Evolutionary conservation across 257 asterid species (phyloP).

Genomic region (Craterostigma plantagineum): DNA sequence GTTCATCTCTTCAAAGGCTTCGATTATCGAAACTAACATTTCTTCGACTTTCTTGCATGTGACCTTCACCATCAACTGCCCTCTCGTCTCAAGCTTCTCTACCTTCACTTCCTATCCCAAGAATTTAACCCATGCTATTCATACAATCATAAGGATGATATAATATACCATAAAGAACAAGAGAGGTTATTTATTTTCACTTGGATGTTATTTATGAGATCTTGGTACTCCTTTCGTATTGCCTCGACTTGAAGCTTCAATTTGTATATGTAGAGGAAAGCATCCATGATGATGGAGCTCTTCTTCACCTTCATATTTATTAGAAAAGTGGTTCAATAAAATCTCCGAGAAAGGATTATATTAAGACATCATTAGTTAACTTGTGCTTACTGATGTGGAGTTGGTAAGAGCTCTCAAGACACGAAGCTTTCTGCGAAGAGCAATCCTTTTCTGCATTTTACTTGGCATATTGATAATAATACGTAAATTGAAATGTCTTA

Average conservation of each 20-base stretch:
- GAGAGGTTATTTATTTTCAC: conserved; percentile 15
- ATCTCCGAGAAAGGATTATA: too few relatives aligned
- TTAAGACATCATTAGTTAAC: too few relatives aligned
- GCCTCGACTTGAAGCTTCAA: conserved; percentile 56
- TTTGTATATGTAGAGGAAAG: conserved; percentile 42
- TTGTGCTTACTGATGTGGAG: conserved; percentile 44
- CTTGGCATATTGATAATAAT: background rate
- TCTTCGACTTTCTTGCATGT: conserved; percentile 45
- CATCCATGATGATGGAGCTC: conserved; percentile 44
- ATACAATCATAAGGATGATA: background rate
- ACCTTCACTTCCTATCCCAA: conserved; percentile 49
- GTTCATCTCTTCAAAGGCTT: conserved; percentile 41
- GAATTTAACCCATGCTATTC: background rate
- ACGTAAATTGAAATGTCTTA: too few relatives aligned
- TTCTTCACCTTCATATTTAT: conserved; percentile 46
- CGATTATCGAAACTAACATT: conserved; percentile 31
- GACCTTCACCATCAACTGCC: conserved; percentile 21
- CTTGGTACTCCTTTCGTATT: conserved; percentile 34
- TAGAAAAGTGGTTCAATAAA: too few relatives aligned
- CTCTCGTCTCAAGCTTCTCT: conserved; percentile 39
- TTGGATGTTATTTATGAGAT: conserved; percentile 30
- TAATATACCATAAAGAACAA: conserved; percentile 5
- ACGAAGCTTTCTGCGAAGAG: conserved; percentile 37
- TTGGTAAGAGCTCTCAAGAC: conserved; percentile 31
- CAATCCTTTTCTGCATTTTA: conserved; percentile 23